A percentile compares a stretch with the other conserved stretches of the same genome.
phyloP scores from a whole-genome alignment of 2,329 filamentous ascomycete genomes.

The Pyricularia grisea region DNA sequence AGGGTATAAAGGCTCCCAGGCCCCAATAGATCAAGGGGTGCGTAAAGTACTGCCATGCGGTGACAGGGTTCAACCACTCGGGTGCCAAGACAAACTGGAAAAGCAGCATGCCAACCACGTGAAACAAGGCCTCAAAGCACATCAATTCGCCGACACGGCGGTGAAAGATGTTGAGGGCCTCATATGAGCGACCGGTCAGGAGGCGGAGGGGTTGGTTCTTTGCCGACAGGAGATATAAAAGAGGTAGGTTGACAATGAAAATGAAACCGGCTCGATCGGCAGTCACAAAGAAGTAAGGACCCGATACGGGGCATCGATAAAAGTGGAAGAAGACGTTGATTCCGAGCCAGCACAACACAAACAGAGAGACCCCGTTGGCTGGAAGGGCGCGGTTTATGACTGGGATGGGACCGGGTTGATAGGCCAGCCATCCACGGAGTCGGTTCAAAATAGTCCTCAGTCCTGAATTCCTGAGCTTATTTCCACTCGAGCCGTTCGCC shows the following conservation, averaged over 20 bases:
- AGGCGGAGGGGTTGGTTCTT: constrained; percentile 56
- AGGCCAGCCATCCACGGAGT: constrained; percentile 29
- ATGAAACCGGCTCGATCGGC: constrained; percentile 47
- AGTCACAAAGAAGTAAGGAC: constrained; percentile 45
- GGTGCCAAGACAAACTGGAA: constrained; percentile 44
- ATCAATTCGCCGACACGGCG: constrained; percentile 52
- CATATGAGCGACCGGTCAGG: constrained; percentile 56
- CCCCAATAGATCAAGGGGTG: constrained; percentile 27
- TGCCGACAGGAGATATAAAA: constrained; percentile 53
- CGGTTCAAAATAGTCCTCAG: neutral
- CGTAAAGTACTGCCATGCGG: constrained; percentile 38
- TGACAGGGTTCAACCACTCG: constrained; percentile 29
- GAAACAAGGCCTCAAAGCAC: constrained; percentile 48
- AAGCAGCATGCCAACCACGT: constrained; percentile 42
- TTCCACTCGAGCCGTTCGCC: neutral
- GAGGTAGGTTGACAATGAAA: constrained; percentile 36
- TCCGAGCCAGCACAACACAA: constrained; percentile 38
- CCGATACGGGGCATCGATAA: constrained; percentile 36
- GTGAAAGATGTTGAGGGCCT: constrained; percentile 57
- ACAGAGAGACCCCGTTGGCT: constrained; percentile 43
- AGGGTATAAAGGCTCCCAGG: constrained; percentile 41
- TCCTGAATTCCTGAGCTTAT: neutral
- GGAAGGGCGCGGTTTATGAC: constrained; percentile 48
- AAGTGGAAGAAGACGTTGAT: constrained; percentile 51
- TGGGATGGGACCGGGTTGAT: constrained; percentile 48